Percentiles rank a stretch among this genome's conserved stretches.
Conservation (phyloP, 805 yeast genomes). For the Yarrowia sp. region DNA sequence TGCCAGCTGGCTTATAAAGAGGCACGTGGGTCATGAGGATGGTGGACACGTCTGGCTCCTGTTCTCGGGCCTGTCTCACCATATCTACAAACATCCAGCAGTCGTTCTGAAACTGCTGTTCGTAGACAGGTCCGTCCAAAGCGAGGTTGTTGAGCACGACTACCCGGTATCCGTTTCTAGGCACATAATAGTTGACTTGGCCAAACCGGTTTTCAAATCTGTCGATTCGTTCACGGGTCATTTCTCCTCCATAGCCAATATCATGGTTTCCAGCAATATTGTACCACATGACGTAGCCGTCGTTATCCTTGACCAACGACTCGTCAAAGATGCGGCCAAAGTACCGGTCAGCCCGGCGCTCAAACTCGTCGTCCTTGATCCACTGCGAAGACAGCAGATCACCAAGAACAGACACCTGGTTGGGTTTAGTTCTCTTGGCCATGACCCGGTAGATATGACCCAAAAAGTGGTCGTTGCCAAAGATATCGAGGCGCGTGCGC, state of each 20-base stretch:
- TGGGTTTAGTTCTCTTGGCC: constrained; percentile 69
- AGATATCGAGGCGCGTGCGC: constrained; percentile 78
- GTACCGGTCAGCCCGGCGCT: constrained; percentile 74
- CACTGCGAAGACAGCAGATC: constrained; percentile 94
- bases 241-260: constrained; percentile 93
- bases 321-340: constrained; percentile 47
- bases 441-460: constrained; percentile 81
- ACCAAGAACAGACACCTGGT: constrained; percentile 88
- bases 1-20: constrained; percentile 77
- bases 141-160: constrained; percentile 86
- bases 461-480: constrained; percentile 86
- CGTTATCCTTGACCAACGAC: constrained; percentile 22
- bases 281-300: constrained; percentile 54
- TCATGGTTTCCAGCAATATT: constrained; percentile 96
- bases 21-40: constrained; percentile 89
- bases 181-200: constrained; percentile 79
- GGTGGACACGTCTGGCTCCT: constrained; percentile 56
- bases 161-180: constrained; percentile 73
- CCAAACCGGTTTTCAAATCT: constrained; percentile 81
- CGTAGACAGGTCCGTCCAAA: constrained; percentile 88
- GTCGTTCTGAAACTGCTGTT: constrained; percentile 68
- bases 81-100: constrained; percentile 78
- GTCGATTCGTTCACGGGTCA: constrained; percentile 87
- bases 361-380: constrained; percentile 88
- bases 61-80: constrained; percentile 48